These are phyloP conservation scores for Lachancea cidri DNA, from an alignment of 805 yeast genomes.

Conservation along the genomic window DNA sequence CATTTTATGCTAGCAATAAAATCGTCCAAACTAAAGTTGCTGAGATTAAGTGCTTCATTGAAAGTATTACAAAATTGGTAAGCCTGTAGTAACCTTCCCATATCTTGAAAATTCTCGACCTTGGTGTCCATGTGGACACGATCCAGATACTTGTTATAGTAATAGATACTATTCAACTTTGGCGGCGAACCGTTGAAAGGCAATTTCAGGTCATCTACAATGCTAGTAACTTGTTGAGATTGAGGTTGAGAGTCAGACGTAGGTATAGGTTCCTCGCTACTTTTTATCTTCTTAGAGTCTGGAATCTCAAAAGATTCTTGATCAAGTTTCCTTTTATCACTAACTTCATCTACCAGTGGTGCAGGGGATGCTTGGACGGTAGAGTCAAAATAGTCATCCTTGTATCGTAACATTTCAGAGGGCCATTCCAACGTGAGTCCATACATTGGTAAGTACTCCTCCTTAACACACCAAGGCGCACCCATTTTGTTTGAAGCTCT, in stretches of 20 bases:
- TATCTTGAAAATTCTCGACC: constrained; percentile 10
- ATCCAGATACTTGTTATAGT: constrained; percentile 23
- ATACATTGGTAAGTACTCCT: constrained; percentile 44
- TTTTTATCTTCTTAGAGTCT: constrained; percentile 12
- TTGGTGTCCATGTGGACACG: constrained; percentile 10
- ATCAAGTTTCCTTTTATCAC: constrained; percentile 12
- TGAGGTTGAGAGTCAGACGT: not conserved
- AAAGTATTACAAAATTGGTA: constrained; percentile 32
- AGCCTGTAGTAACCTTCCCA: constrained; percentile 24
- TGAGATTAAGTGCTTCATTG: constrained; percentile 19
- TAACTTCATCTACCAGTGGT: constrained; percentile 5
- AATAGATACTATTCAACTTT: constrained; percentile 13
- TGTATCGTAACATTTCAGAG: constrained; percentile 24
- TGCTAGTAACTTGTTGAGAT: constrained; percentile 16
- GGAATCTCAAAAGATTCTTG: constrained; percentile 6
- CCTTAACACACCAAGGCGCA: constrained; percentile 93
- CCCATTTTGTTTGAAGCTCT: constrained; percentile 78
- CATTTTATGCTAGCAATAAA: constrained; percentile 28
- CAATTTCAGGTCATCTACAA: constrained; percentile 23
- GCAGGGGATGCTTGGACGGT: not conserved
- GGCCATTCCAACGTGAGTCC: constrained; percentile 34
- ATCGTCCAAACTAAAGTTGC: constrained; percentile 28
- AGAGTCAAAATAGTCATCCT: constrained; percentile 19
- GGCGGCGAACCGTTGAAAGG: constrained; percentile 25
- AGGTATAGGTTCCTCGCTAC: not conserved